Evolutionary conservation across 2,329 filamentous ascomycete species (phyloP), one percentile per base, ranked within the genome.

Genomic region (Fusarium sulawesiense): DNA sequence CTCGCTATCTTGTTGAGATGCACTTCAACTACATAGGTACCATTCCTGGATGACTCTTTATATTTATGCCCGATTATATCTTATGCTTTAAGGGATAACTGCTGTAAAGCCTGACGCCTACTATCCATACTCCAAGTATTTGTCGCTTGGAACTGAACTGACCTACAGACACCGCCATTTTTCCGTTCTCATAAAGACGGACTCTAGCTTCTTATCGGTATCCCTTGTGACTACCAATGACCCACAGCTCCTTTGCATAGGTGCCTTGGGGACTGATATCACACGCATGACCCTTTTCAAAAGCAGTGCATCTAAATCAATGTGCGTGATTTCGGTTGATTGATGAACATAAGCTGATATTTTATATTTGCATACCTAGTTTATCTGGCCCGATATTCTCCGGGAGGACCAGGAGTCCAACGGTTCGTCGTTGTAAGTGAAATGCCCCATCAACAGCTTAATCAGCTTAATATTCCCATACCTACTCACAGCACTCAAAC

Each of bases 211-310:
- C 27, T 30, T 20, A 34, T 57, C 21, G 47, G 58, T 32, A 23
- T 37, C 48, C 64, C 64, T 68, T 64, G 59, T 60, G 59, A 48
- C 54, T 60, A 30, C 40, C 40, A 51, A 51, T 44, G 45, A 55
- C 53, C 62, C 67, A 66, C 56, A 56, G 45, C 62, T 44, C 41
- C 29, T 30, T 25, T 45, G 18, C 34, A 30, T 34, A 42, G 14
- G 9, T 34, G 9, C 16, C 32, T 34, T 34, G 11, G 18, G 14
- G 40, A n/a, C 27, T 32, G 18, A 53, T 48, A 41, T 47, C 41
- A 61, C 56, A 48, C 68, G 32, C 59, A 71, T 64, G 55, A 64
- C 50, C 27, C 50, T 51, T 64, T 57, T 49, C 44, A 49, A 53
- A 37, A 50, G 45, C 48, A 37, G 40, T 50, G 44, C 68, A 42